A percentile compares a stretch with the other conserved stretches of the same genome.
phyloP scores from a whole-genome alignment of 129 eudicot species.

The Tagetes erecta region DNA sequence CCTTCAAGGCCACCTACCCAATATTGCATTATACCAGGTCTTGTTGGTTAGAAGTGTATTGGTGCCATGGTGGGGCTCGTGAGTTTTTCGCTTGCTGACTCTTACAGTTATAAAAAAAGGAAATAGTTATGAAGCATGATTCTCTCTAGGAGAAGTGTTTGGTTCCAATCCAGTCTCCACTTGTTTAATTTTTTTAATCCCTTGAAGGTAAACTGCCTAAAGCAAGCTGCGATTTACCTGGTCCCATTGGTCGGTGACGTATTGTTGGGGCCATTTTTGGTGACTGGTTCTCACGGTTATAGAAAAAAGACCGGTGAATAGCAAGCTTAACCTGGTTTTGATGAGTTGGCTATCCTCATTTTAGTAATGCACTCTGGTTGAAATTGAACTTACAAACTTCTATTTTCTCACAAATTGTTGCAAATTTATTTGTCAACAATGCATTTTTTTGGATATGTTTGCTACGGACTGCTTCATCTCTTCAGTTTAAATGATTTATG shows the following conservation, averaged over 20 bases:
- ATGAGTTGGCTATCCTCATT: background rate
- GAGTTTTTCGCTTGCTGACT: background rate
- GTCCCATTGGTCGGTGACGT: background rate
- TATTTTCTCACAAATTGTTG: background rate
- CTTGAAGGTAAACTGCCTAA: too few relatives aligned
- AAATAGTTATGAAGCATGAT: background rate
- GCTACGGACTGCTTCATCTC: background rate
- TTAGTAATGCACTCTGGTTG: slow-evolving; percentile 5
- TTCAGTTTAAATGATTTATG: background rate
- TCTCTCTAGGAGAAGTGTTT: background rate
- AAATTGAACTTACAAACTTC: background rate
- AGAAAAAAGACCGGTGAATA: background rate
- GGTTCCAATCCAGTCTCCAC: background rate
- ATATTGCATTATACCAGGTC: background rate
- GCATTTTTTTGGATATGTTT: background rate
- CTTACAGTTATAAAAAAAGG: background rate
- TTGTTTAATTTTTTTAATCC: background rate
- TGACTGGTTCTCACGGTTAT: background rate
- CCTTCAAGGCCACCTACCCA: background rate
- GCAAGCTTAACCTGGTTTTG: slow-evolving; percentile 4
- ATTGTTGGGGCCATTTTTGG: too few relatives aligned
- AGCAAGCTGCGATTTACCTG: background rate
- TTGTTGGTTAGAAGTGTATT: background rate
- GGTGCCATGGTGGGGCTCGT: background rate
- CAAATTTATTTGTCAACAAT: background rate